Evolutionary conservation across 768 basidiomycete genomes (phyloP).

Genomic region (Lactifluus volemus): DNA sequence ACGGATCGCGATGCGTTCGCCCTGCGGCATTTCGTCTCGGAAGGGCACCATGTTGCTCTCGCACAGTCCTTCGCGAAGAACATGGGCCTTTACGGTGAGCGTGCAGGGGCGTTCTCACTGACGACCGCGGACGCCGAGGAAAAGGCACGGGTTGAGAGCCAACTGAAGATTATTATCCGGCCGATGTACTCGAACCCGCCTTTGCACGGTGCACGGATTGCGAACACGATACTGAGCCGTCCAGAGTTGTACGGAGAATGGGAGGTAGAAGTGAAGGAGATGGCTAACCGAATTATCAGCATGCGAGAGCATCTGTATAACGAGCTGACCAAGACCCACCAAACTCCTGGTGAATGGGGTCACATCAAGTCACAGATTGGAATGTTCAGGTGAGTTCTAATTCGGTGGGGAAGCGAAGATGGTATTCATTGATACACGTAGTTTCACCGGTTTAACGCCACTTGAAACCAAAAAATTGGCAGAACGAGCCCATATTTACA

Average conservation of each 20-base stretch:
- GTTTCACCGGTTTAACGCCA: slow-evolving; percentile 80
- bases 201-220: slow-evolving; percentile 80
- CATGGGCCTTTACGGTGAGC: slow-evolving; percentile 98
- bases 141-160: slow-evolving; percentile 83
- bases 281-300: slow-evolving; percentile 91
- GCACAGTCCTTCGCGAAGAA: slow-evolving; percentile 98
- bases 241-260: slow-evolving; percentile 73
- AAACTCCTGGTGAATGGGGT: slow-evolving; percentile 91
- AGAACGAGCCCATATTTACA: slow-evolving; percentile 84
- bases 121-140: slow-evolving; percentile 60
- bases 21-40: slow-evolving; percentile 84
- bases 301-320: slow-evolving; percentile 84
- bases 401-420: neutral
- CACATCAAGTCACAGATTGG: slow-evolving; percentile 96
- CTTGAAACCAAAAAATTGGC: slow-evolving; percentile 76
- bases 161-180: slow-evolving; percentile 90
- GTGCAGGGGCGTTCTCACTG: slow-evolving; percentile 94
- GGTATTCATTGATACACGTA: neutral
- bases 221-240: slow-evolving; percentile 72
- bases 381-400: slow-evolving; percentile 78
- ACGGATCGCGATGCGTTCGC: slow-evolving; percentile 90
- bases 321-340: slow-evolving; percentile 62
- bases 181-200: slow-evolving; percentile 99
- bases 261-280: slow-evolving; percentile 87
- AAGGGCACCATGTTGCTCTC: slow-evolving; percentile 86